Evolutionary conservation across 1,139 yeast genomes (phyloP).

Genomic region (Lodderomyces jiufengensis): DNA sequence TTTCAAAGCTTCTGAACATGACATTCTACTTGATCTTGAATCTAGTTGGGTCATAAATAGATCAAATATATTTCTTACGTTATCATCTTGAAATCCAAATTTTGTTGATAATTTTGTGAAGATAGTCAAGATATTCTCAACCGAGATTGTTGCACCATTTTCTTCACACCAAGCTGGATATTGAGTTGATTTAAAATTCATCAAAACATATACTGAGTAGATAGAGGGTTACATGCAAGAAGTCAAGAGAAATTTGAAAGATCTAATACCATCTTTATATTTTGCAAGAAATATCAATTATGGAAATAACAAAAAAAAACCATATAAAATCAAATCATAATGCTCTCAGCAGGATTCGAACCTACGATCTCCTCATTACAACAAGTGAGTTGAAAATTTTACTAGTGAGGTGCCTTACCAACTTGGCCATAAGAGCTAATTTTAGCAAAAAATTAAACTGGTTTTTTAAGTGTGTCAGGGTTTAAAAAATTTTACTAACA

Average conservation of each 20-base stretch:
- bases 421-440: conserved; percentile 64
- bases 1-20: conserved; percentile 30
- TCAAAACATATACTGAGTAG: background rate
- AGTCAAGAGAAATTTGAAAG: background rate
- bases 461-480: too few relatives aligned
- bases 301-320: conserved; percentile 1
- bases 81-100: conserved; percentile 38
- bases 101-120: conserved; percentile 19
- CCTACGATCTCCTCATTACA: conserved; percentile 90
- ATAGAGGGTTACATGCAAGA: background rate
- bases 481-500: too few relatives aligned
- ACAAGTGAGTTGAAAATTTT: too few relatives aligned
- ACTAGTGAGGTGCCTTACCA: conserved; percentile 93
- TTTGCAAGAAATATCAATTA: background rate
- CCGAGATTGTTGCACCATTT: conserved; percentile 24
- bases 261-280: too few relatives aligned
- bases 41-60: conserved; percentile 39
- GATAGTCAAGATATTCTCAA: conserved; percentile 19
- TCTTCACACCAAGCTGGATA: conserved; percentile 36
- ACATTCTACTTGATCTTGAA: conserved; percentile 39
- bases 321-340: conserved; percentile 8
- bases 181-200: conserved; percentile 3
- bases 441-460: background rate
- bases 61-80: conserved; percentile 34
- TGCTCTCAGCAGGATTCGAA: conserved; percentile 83